phyloP scores from a whole-genome alignment of 2,329 filamentous ascomycete genomes.

The Phialemoniopsis sp. region DNA sequence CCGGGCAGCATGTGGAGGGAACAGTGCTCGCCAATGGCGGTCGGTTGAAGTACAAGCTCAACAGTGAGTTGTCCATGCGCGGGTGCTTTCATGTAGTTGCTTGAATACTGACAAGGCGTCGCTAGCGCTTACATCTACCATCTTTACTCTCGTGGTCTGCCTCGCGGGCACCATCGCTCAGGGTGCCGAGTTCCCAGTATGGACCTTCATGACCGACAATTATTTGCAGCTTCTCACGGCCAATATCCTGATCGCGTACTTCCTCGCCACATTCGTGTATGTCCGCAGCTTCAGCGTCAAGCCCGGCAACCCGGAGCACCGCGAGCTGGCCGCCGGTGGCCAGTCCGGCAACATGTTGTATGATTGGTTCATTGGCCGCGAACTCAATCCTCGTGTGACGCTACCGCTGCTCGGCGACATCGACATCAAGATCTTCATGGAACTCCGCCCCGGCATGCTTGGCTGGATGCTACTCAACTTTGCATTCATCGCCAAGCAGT shows the following conservation, averaged over 20 bases:
- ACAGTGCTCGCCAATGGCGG: slow-evolving; percentile 67
- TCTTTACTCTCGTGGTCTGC: slow-evolving; percentile 67
- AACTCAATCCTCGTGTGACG: slow-evolving; percentile 82
- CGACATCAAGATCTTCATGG: slow-evolving; percentile 86
- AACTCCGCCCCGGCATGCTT: slow-evolving; percentile 86
- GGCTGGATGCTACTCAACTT: slow-evolving; percentile 86
- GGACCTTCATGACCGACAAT: slow-evolving; percentile 91
- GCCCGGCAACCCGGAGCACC: slow-evolving; percentile 64
- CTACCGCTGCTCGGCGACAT: slow-evolving; percentile 79
- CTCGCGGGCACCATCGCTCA: slow-evolving; percentile 71
- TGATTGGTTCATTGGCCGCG: slow-evolving; percentile 95
- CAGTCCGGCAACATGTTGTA: slow-evolving; percentile 82
- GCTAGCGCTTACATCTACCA: slow-evolving; percentile 69
- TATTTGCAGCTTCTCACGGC: slow-evolving; percentile 81
- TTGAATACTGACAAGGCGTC: slow-evolving; percentile 1
- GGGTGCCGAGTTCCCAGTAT: slow-evolving; percentile 79
- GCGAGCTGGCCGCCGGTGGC: slow-evolving; percentile 79
- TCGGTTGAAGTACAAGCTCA: slow-evolving; percentile 77
- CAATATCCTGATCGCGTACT: slow-evolving; percentile 73
- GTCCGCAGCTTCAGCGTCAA: slow-evolving; percentile 77
- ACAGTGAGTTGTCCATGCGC: slow-evolving; percentile 43
- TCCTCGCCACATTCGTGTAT: slow-evolving; percentile 75
- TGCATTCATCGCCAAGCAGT: slow-evolving; percentile 82
- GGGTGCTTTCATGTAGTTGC: no score
- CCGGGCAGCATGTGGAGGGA: slow-evolving; percentile 68